These are phyloP conservation scores for Mucor plumbeus DNA, from an alignment of 371 early-diverging fungal species.

Conservation along the genomic window DNA sequence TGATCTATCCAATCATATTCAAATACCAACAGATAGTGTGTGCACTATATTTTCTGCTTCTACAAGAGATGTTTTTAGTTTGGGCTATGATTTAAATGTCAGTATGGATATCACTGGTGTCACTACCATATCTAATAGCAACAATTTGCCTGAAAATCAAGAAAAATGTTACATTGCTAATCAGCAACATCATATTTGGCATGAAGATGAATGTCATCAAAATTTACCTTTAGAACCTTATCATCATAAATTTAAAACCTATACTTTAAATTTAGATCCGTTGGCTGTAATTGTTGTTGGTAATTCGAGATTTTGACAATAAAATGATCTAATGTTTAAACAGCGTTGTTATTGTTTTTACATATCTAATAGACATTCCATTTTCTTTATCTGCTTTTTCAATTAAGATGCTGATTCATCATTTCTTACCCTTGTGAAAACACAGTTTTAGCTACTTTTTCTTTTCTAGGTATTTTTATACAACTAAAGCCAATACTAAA, in stretches of 20 bases:
- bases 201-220: background rate
- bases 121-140: background rate
- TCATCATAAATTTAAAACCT: slow-evolving; percentile 11
- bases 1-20: slow-evolving; percentile 12
- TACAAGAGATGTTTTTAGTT: slow-evolving; percentile 11
- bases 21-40: slow-evolving; percentile 6
- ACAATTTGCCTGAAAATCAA: background rate
- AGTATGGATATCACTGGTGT: slow-evolving; percentile 11
- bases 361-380: too few species aligned
- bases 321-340: background rate
- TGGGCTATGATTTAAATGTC: slow-evolving; percentile 9
- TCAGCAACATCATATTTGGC: background rate
- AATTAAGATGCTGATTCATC: too few species aligned
- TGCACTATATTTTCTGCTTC: slow-evolving; percentile 7
- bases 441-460: too few species aligned
- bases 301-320: background rate
- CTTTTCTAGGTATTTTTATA: too few species aligned
- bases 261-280: slow-evolving; percentile 11
- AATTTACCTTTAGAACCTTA: background rate
- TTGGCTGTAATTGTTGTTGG: slow-evolving; percentile 8
- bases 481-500: too few species aligned
- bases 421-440: background rate
- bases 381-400: too few species aligned
- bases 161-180: background rate
- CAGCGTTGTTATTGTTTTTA: too few species aligned